Evolutionary conservation across 2,329 filamentous ascomycete genomes (phyloP).

Genomic region (Aspergillus ruber): DNA sequence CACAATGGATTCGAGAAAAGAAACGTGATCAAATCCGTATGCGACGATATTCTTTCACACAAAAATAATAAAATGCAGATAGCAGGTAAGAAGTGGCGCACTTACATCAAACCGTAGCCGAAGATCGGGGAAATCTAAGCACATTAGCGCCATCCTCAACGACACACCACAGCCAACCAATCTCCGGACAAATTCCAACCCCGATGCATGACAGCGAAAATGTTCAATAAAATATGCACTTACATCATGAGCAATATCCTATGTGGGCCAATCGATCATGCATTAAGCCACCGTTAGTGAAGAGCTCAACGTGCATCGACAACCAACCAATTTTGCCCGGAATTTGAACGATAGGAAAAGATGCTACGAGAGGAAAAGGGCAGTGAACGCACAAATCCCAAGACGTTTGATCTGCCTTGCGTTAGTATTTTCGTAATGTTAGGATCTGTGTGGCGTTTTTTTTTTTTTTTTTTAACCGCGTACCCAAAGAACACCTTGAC

Average conservation of each 20-base stretch:
- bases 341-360: not conserved
- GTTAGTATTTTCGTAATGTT: conserved; percentile 14
- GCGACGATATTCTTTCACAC: conserved; percentile 13
- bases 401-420: conserved; percentile 44
- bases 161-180: conserved; percentile 33
- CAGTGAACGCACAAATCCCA: conserved; percentile 50
- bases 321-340: not conserved
- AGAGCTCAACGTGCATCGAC: conserved; percentile 3
- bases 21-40: conserved; percentile 33
- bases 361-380: not conserved
- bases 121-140: conserved; percentile 35
- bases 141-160: conserved; percentile 32
- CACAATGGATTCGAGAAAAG: conserved; percentile 3
- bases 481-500: conserved; percentile 59
- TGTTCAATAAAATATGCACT: conserved; percentile 18
- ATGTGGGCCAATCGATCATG: conserved; percentile 30
- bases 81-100: not conserved
- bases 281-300: conserved; percentile 29
- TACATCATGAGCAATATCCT: conserved; percentile 35
- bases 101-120: conserved; percentile 33
- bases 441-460: not conserved
- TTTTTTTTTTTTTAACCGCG: not conserved
- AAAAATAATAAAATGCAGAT: not conserved
- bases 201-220: conserved; percentile 22
- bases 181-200: conserved; percentile 23